phyloP scores from a whole-genome alignment of 805 yeast genomes.

The Barnettozyma salicaria region DNA sequence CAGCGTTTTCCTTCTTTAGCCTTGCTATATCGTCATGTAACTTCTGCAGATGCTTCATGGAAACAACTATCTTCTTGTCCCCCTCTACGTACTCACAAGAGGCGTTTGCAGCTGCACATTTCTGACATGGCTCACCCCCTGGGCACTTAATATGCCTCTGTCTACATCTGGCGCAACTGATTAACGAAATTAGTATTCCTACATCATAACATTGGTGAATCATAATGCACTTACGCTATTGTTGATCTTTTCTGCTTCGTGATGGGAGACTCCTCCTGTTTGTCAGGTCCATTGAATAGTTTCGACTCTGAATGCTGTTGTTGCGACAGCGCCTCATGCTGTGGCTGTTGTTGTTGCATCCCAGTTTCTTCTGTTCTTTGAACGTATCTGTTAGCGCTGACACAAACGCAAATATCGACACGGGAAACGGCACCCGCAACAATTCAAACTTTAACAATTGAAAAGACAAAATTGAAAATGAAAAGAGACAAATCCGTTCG shows the following conservation, averaged over 20 bases:
- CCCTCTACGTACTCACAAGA: constrained; percentile 69
- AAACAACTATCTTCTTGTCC: constrained; percentile 65
- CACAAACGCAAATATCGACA: no score
- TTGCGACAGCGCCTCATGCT: no score
- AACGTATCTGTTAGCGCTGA: no score
- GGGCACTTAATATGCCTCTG: constrained; percentile 72
- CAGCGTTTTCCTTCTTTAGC: constrained; percentile 60
- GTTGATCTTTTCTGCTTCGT: constrained; percentile 21
- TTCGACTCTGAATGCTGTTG: no score
- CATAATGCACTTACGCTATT: constrained; percentile 18
- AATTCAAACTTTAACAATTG: no score
- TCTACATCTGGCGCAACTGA: constrained; percentile 56
- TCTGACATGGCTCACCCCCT: constrained; percentile 68
- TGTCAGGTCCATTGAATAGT: no score
- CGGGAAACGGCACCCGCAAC: constrained; percentile 6
- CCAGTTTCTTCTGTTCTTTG: no score
- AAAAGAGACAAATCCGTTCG: no score
- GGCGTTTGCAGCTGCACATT: constrained; percentile 49
- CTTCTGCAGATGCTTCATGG: constrained; percentile 61
- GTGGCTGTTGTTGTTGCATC: no score
- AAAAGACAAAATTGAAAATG: no score
- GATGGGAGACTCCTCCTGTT: no score
- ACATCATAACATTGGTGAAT: not conserved
- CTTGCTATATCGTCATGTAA: constrained; percentile 62
- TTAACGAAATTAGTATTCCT: constrained; percentile 2